Evolutionary conservation across 495 filamentous ascomycete genomes (phyloP).

Genomic region (Daldinia loculata): DNA sequence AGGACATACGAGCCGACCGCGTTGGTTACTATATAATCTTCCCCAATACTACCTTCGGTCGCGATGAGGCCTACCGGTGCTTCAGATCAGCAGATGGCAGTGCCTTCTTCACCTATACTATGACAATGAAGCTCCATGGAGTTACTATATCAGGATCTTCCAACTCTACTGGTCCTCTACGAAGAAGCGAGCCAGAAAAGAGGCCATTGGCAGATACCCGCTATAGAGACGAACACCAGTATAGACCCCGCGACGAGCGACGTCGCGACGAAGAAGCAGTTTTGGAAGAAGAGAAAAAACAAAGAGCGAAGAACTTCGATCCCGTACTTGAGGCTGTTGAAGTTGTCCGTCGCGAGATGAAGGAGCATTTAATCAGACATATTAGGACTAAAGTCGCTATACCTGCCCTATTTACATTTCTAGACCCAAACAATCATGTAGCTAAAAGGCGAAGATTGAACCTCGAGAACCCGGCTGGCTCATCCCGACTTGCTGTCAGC

Average conservation of each 20-base stretch:
- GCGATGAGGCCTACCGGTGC: constrained; percentile 81
- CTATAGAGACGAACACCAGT: constrained; percentile 48
- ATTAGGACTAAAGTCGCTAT: constrained; percentile 84
- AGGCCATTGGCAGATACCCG: constrained; percentile 52
- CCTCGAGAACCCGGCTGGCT: constrained; percentile 72
- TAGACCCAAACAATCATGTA: constrained; percentile 82
- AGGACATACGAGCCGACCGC: constrained; percentile 79
- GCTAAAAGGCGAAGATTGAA: constrained; percentile 79
- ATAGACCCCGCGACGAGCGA: constrained; percentile 63
- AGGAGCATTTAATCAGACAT: constrained; percentile 82
- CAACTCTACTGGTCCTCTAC: constrained; percentile 7
- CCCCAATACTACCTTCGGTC: constrained; percentile 74
- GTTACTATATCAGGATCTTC: constrained; percentile 56
- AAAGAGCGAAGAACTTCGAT: constrained; percentile 83
- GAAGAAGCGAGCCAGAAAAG: constrained; percentile 37
- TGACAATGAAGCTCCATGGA: constrained; percentile 86
- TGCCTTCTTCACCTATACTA: constrained; percentile 86
- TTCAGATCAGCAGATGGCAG: constrained; percentile 75
- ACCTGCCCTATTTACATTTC: constrained; percentile 80
- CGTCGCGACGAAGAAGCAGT: constrained; percentile 75
- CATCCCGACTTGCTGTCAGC: constrained; percentile 51
- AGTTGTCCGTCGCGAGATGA: constrained; percentile 79
- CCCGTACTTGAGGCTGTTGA: constrained; percentile 83
- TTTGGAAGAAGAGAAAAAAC: constrained; percentile 84
- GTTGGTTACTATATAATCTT: constrained; percentile 93